phyloP scores from a whole-genome alignment of 2,329 filamentous ascomycete species.

The Mariannaea sp. region DNA sequence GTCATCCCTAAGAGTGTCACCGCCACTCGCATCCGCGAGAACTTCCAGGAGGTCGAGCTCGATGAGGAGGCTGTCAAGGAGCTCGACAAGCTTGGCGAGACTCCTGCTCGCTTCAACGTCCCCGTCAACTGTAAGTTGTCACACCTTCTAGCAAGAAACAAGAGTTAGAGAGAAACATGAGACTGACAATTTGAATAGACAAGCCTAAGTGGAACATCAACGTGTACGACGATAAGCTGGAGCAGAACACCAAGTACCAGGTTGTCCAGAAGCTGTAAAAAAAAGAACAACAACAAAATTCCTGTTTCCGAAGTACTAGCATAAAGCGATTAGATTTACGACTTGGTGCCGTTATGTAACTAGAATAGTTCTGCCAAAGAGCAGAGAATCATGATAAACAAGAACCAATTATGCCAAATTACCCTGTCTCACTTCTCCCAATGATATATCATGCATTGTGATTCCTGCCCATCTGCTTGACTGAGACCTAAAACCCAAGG shows the following conservation, averaged over 20 bases:
- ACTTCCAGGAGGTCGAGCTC: conserved; percentile 71
- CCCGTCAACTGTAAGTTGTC: conserved; percentile 47
- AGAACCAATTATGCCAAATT: neutral
- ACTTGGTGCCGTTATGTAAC: too few species aligned
- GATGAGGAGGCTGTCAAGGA: conserved; percentile 61
- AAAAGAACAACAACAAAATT: too few species aligned
- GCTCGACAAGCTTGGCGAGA: conserved; percentile 65
- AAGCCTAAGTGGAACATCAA: conserved; percentile 61
- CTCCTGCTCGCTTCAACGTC: conserved; percentile 51
- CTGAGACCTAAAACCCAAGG: neutral
- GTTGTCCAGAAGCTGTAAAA: conserved; percentile 46
- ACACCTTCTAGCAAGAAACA: too few species aligned
- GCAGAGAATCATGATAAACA: conserved; percentile 23
- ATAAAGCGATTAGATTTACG: neutral
- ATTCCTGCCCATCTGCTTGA: neutral
- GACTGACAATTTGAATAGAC: conserved; percentile 41
- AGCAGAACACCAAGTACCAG: conserved; percentile 55
- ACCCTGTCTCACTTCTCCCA: neutral
- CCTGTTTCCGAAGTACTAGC: neutral
- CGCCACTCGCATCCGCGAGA: conserved; percentile 67
- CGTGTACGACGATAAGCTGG: conserved; percentile 59
- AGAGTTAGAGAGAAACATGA: neutral
- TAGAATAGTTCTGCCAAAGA: too few species aligned
- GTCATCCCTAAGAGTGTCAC: conserved; percentile 80
- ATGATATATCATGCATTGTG: neutral